phyloP scores from a whole-genome alignment of 345 rosid genomes.

The Gossypium australe region DNA sequence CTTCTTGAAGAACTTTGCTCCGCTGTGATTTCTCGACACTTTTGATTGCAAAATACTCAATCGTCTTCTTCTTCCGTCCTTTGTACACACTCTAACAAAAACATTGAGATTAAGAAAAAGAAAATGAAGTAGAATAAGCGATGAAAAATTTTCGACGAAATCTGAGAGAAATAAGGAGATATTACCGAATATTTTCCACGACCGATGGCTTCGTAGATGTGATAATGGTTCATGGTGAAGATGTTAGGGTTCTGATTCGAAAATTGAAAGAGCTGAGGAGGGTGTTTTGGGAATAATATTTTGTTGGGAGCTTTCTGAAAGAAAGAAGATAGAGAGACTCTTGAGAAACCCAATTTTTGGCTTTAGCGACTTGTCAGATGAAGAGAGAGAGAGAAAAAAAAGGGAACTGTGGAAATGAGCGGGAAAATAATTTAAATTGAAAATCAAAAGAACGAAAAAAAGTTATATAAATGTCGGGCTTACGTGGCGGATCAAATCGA shows the following conservation, averaged over 20 bases:
- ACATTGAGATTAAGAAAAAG: neutral
- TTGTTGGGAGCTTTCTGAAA: neutral
- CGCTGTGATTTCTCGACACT: constrained; percentile 89
- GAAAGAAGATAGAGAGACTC: neutral
- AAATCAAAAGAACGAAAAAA: neutral
- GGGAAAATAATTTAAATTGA: constrained; percentile 9
- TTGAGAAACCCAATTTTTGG: neutral
- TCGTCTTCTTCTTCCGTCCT: constrained; percentile 97
- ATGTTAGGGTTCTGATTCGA: neutral
- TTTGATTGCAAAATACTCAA: constrained; percentile 92
- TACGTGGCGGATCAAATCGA: neutral
- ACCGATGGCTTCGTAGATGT: constrained; percentile 94
- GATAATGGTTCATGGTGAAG: constrained; percentile 68
- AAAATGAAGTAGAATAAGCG: neutral
- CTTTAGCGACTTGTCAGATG: neutral
- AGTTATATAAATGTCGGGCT: neutral
- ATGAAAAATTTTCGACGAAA: neutral
- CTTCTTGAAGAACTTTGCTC: constrained; percentile 94
- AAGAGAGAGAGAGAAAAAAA: constrained; percentile 18
- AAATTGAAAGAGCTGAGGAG: constrained; percentile 1
- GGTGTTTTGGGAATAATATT: constrained; percentile 1
- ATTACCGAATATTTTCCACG: constrained; percentile 95
- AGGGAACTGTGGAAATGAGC: constrained; percentile 1
- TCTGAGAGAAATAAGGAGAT: neutral
- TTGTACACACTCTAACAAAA: constrained; percentile 68